Base-by-base conservation (phyloP, 768 basidiomycete genomes). In the Leccinum disarticulatum region DNA sequence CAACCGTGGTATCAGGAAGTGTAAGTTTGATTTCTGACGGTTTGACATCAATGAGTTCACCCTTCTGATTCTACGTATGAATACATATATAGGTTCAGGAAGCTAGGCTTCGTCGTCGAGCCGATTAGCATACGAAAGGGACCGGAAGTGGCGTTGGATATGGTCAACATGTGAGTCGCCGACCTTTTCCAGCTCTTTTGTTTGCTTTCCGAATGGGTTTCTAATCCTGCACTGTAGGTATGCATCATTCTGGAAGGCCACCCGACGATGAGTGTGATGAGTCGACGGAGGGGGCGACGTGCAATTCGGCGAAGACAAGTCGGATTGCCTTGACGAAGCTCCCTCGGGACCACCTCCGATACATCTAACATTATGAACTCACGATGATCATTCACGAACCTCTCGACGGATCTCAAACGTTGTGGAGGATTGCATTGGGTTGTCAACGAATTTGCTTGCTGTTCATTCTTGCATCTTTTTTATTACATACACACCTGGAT, bases 81-180 rank as follows among this genome's bases (percentile, higher is more conserved):
- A 33, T 33, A 33, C 17, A 50, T 8, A 47, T 46, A 8, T 48
- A 81, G 82, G 19, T 87, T 88, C 66, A 74, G 76, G 60, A 69
- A 75, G 38, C 74, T 75, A 5, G 86, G 85, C 0, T 88, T 88
- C 73, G 69, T 72, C 6, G 81, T 88, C 22, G 68, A 75, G 28
- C 73, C 82, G 9, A 73, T 88, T 14, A 80, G 79, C 19, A 76
- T 86, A 58, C 76, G 88, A 56, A 74, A 80, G 63, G 82, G 84
- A 3, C 66, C 75, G 0, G 70, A 74, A 8, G 70, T 63, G 6
- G 81, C 85, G 4, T 79, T 90, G 54, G 88, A 90, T 70, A 74
- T 83, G 59, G 87, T 89, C 33, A 89, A 89, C 67, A 89, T 90
- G 87, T 86, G 65, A 55, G 83, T 70, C 8, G 6, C n/a, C 6